Evolutionary conservation across 768 basidiomycete genomes (phyloP).

Genomic region (Mycena chlorophos): DNA sequence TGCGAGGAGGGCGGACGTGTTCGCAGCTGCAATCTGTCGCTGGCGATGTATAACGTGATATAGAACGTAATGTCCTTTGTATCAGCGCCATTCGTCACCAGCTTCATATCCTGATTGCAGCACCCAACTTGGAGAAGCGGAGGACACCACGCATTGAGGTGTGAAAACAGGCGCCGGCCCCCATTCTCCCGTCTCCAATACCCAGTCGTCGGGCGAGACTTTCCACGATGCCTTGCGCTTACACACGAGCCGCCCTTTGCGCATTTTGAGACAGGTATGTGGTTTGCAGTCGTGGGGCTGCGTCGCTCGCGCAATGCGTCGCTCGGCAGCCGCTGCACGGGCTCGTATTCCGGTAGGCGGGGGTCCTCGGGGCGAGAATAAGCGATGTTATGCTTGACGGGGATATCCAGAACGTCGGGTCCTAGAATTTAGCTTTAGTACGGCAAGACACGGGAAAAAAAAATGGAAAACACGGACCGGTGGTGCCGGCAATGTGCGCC

Average conservation of each 20-base stretch:
- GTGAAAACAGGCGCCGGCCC: constrained; percentile 23
- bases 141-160: constrained; percentile 33
- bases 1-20: constrained; percentile 40
- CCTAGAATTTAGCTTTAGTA: no score
- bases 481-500: constrained; percentile 30
- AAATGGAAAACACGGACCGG: background rate
- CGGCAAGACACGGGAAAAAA: no score
- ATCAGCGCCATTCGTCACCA: no score
- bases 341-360: constrained; percentile 10
- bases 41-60: constrained; percentile 38
- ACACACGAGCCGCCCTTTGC: constrained; percentile 28
- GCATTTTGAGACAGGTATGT: constrained; percentile 22
- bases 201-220: constrained; percentile 22
- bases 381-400: constrained; percentile 24
- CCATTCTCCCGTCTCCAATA: constrained; percentile 31
- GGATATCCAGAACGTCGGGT: constrained; percentile 22
- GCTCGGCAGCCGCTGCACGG: constrained; percentile 14
- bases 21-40: constrained; percentile 36
- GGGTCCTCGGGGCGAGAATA: constrained; percentile 41
- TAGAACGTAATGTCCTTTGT: constrained; percentile 39
- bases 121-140: constrained; percentile 21
- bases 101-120: constrained; percentile 40
- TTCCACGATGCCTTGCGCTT: constrained; percentile 36
- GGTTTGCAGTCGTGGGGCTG: constrained; percentile 37
- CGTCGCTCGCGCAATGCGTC: constrained; percentile 23